Percentiles rank a stretch among this genome's conserved stretches.
These are phyloP conservation scores for Cadophora sp. DNA, from an alignment of 2,329 filamentous ascomycete genomes.

Conservation along the genomic window DNA sequence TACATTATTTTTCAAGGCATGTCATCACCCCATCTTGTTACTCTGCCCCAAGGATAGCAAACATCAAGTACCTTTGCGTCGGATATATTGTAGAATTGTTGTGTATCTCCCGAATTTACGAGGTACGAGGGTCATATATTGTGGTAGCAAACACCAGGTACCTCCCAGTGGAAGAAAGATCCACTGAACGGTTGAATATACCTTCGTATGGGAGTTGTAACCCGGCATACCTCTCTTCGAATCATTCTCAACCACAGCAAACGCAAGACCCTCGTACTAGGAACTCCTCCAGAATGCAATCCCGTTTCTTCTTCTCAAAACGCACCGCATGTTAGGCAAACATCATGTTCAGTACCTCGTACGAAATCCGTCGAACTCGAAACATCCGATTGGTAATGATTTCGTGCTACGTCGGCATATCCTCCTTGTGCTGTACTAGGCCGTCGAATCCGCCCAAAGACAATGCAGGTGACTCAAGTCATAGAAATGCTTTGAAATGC, in stretches of 20 bases:
- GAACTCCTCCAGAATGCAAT: too few relatives aligned
- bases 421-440: background rate
- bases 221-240: too few relatives aligned
- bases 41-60: background rate
- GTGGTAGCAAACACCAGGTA: too few relatives aligned
- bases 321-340: background rate
- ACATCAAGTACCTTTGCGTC: background rate
- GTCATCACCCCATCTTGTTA: too few relatives aligned
- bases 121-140: too few relatives aligned
- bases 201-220: too few relatives aligned
- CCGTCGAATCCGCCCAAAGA: background rate
- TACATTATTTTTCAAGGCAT: background rate
- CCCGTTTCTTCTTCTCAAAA: background rate
- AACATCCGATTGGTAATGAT: background rate
- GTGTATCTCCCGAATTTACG: too few relatives aligned
- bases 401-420: slow-evolving; percentile 7
- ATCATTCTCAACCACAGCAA: background rate
- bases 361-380: background rate
- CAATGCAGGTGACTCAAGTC: background rate
- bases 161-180: too few relatives aligned
- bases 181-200: too few relatives aligned
- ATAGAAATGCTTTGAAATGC: slow-evolving; percentile 4
- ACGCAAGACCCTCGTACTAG: background rate
- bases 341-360: background rate
- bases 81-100: background rate